Conservation (phyloP, 2,329 filamentous ascomycete species). For the Hirsutella thompsonii region DNA sequence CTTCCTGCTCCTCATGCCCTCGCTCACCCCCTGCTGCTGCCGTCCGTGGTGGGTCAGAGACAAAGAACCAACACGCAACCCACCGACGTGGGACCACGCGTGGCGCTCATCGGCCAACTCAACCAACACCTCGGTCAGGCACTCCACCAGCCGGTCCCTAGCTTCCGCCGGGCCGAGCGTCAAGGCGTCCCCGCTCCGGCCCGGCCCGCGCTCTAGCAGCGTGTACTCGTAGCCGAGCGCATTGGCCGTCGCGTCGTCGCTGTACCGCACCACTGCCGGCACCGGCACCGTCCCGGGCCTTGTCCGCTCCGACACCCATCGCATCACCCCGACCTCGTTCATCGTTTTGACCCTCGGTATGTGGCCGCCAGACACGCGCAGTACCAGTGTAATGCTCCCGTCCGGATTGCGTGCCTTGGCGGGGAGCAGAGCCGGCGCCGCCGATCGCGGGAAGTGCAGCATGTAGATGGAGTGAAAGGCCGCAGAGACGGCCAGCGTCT, state of each 20-base stretch:
- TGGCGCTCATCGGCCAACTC: conserved; percentile 17
- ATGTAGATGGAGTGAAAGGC: conserved; percentile 15
- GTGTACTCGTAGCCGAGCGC: conserved; percentile 18
- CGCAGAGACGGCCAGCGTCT: conserved; percentile 8
- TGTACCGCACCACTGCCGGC: conserved; percentile 16
- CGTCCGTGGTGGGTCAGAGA: no score
- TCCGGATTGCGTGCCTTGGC: neutral
- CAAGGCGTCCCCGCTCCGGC: conserved; percentile 13
- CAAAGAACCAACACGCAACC: conserved; percentile 11
- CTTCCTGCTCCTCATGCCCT: no score
- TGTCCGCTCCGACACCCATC: conserved; percentile 17
- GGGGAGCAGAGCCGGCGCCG: neutral
- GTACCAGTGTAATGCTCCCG: conserved; percentile 10
- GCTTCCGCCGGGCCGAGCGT: conserved; percentile 7
- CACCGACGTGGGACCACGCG: conserved; percentile 13
- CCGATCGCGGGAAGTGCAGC: conserved; percentile 6
- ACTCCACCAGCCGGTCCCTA: conserved; percentile 12
- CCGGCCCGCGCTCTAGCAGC: conserved; percentile 14
- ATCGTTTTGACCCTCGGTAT: conserved; percentile 21
- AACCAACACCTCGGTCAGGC: conserved; percentile 15
- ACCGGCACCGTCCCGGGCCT: conserved; percentile 22
- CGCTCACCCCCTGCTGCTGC: no score
- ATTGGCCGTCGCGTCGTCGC: conserved; percentile 14
- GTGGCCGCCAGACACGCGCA: conserved; percentile 21
- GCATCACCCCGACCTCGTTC: conserved; percentile 22